Evolutionary conservation across 2,329 filamentous ascomycete species (phyloP).

Genomic region (Aspergillus fructus): DNA sequence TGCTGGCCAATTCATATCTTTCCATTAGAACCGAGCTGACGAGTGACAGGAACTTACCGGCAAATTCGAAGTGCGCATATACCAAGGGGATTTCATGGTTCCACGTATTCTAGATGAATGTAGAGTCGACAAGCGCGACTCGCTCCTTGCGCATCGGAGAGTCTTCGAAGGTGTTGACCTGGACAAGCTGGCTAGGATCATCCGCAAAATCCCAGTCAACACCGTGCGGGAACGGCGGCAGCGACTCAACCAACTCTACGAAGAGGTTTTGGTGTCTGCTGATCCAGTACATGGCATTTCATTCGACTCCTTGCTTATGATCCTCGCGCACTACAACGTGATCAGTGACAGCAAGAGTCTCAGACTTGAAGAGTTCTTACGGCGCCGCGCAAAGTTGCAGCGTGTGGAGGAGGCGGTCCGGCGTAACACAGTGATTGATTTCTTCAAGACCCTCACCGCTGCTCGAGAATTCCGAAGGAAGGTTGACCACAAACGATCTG

Average conservation of each 20-base stretch:
- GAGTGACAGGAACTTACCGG: conserved; percentile 72
- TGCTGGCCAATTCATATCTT: conserved; percentile 25
- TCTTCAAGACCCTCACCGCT: conserved; percentile 93
- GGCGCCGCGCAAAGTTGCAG: conserved; percentile 84
- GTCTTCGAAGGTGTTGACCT: conserved; percentile 65
- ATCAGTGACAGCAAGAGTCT: conserved; percentile 97
- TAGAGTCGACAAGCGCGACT: conserved; percentile 56
- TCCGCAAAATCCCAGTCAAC: conserved; percentile 70
- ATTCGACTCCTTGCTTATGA: conserved; percentile 91
- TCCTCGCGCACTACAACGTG: conserved; percentile 96
- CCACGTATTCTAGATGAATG: conserved; percentile 84
- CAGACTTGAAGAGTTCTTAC: conserved; percentile 88
- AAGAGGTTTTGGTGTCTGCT: conserved; percentile 91
- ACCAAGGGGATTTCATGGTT: conserved; percentile 86
- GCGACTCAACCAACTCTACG: conserved; percentile 91
- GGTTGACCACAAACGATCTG: conserved; percentile 68
- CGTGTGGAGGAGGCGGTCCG: conserved; percentile 93
- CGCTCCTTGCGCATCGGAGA: conserved; percentile 36
- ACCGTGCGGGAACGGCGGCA: conserved; percentile 73
- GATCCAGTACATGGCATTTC: conserved; percentile 87
- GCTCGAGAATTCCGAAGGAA: conserved; percentile 76
- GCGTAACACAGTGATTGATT: conserved; percentile 84
- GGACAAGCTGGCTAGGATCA: conserved; percentile 68
- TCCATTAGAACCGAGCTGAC: conserved; percentile 11
- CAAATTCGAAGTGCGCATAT: conserved; percentile 95